Evolutionary conservation across 1,284 basidiomycete genomes (phyloP), one percentile per base, ranked within the genome.

Genomic region (Cutaneotrichosporon cyanovorans): DNA sequence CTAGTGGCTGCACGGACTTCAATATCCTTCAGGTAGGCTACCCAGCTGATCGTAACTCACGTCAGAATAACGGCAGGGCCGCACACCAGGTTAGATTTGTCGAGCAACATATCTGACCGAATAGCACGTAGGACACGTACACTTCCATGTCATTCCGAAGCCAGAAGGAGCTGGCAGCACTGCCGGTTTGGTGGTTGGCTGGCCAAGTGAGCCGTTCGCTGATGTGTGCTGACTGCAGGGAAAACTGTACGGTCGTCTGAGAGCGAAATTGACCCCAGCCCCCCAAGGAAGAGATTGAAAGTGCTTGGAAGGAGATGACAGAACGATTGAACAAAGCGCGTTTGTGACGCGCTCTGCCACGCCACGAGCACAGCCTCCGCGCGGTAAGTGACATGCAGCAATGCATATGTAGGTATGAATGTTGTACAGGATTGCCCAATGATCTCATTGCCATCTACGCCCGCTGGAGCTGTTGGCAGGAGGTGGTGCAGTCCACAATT

Each of bases 141-240:
- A 93, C 66, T 90, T 91, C 73, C 72, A 73, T 70, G 76, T 95
- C 51, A 91, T 96, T 48, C 90, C 91, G 2, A 95, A 95, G 71
- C 87, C 40, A 3, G 40, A 85, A 6, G 75, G 71, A 0, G 72
- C 70, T 35, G 77, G 79, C 14, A 69, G 80, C 33, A 78, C 85
- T 85, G 36, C 84, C 59, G 90, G 91, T 9, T 76, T 93, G 2
- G 79, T 80, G 19, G 71, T 93, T 40, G 81, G 78, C 15, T 92
- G 88, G 87, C 87, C 86, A 5, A 61, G 67, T 68, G 25, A 28
- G 25, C 12, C 25, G 25, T 12, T n/a, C 46, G 55, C 64, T 61
- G 21, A n/a, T n/a, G n/a, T n/a, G n/a, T 12, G 25, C 25, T 28
- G 12, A 28, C 12, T 7, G 12, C 25, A 28, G 25, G 25, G 25